phyloP scores from a whole-genome alignment of 352 stramenopile genomes.

The Pythium sp. region DNA sequence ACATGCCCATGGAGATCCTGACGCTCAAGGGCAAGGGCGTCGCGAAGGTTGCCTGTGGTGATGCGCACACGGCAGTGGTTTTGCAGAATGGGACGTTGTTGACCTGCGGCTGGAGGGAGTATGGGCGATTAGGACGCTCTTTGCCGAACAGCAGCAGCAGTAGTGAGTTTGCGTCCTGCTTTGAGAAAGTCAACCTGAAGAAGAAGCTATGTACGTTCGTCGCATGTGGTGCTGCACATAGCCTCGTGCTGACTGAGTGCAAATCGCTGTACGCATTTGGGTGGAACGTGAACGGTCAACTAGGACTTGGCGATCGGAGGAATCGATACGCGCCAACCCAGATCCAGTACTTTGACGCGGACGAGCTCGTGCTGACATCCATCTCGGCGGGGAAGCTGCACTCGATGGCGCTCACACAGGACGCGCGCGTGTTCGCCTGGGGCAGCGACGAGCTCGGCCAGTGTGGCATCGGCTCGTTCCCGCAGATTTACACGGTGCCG shows the following conservation, averaged over 20 bases:
- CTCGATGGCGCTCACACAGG: constrained; percentile 44
- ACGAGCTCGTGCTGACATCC: constrained; percentile 30
- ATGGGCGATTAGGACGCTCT: constrained; percentile 50
- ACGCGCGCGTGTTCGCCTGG: constrained; percentile 65
- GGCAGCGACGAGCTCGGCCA: constrained; percentile 72
- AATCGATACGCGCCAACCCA: constrained; percentile 34
- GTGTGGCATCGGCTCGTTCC: constrained; percentile 61
- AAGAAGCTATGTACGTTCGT: constrained; percentile 41
- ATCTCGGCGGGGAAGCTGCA: constrained; percentile 52
- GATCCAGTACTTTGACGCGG: constrained; percentile 54
- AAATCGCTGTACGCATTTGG: constrained; percentile 53
- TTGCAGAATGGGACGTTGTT: constrained; percentile 40
- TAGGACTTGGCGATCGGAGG: constrained; percentile 60
- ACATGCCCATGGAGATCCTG: constrained; percentile 51
- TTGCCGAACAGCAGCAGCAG: not conserved
- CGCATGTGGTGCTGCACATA: constrained; percentile 59
- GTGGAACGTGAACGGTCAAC: constrained; percentile 54
- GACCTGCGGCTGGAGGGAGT: constrained; percentile 57
- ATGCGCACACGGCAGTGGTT: constrained; percentile 58
- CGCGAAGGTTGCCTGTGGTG: constrained; percentile 47
- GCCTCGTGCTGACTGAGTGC: constrained; percentile 37
- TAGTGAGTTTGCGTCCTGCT: constrained; percentile 38
- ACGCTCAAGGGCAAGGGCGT: constrained; percentile 40
- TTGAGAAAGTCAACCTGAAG: constrained; percentile 30
- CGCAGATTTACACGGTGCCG: constrained; percentile 74